phyloP scores from a whole-genome alignment of 192 early-diverging fungal genomes.

The Thamnidium elegans region DNA sequence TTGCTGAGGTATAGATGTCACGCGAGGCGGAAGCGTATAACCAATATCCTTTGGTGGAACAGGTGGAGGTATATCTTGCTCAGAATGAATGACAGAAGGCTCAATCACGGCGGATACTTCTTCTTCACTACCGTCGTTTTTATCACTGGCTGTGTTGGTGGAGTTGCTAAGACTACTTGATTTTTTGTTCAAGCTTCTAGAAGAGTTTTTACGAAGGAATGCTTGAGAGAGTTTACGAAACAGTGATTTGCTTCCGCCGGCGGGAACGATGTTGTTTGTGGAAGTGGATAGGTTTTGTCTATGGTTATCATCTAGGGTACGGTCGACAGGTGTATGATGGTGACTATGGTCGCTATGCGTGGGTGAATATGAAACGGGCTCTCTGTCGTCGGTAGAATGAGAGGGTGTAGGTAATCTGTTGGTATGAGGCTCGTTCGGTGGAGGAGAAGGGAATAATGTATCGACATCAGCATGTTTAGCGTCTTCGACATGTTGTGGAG shows the following conservation, averaged over 20 bases:
- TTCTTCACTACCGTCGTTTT: not conserved
- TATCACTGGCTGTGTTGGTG: not conserved
- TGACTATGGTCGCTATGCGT: too few relatives aligned
- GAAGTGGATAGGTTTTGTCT: not conserved
- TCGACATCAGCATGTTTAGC: constrained; percentile 7
- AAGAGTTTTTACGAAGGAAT: constrained; percentile 7
- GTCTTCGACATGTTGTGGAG: constrained; percentile 9
- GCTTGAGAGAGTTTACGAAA: constrained; percentile 20
- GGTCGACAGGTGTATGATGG: not conserved
- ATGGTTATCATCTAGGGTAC: not conserved
- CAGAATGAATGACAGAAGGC: too few relatives aligned
- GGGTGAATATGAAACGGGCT: not conserved
- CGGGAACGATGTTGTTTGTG: not conserved
- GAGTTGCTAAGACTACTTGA: not conserved
- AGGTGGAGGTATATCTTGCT: constrained; percentile 1
- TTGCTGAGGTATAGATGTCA: not conserved
- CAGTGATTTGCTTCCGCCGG: constrained; percentile 9
- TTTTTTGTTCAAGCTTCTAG: constrained; percentile 10
- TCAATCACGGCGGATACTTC: not conserved
- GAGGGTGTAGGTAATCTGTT: constrained; percentile 10
- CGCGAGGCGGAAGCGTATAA: not conserved
- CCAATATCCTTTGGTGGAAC: constrained; percentile 9
- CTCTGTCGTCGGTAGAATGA: constrained; percentile 2
- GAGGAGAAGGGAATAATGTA: not conserved
- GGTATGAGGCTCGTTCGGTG: not conserved